A percentile compares a stretch with the other conserved stretches of the same genome.
Evolutionary conservation across 208 protist species (phyloP).

Genomic region (Zelonia costaricensis): DNA sequence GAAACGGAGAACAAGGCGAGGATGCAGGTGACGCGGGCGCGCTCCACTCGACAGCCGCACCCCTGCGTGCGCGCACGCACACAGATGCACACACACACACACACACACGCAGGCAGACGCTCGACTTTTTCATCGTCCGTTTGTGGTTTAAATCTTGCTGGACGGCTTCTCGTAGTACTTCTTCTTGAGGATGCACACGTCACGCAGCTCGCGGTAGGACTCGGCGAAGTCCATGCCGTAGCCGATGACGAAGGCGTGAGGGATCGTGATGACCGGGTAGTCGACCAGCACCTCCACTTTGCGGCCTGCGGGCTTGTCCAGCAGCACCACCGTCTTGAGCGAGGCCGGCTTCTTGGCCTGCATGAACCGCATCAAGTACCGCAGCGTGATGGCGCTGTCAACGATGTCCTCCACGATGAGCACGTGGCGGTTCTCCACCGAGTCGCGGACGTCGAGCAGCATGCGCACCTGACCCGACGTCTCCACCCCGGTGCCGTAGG

Average conservation of each 20-base stretch:
- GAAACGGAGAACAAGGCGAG: no score
- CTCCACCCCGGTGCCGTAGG: constrained; percentile 46
- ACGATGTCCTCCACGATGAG: constrained; percentile 93
- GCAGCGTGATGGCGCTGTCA: constrained; percentile 83
- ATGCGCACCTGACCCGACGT: constrained; percentile 86
- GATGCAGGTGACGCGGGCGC: no score
- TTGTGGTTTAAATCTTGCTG: constrained; percentile 52
- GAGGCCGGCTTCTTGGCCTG: constrained; percentile 60
- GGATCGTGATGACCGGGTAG: constrained; percentile 72
- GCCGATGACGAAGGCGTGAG: constrained; percentile 83
- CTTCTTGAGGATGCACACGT: constrained; percentile 70
- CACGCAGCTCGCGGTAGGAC: constrained; percentile 77
- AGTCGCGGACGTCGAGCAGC: constrained; percentile 78
- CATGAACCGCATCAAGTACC: constrained; percentile 68
- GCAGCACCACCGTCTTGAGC: constrained; percentile 79
- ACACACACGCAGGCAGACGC: neutral
- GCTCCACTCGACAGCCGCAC: no score
- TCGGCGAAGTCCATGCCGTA: constrained; percentile 93
- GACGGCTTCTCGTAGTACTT: constrained; percentile 54
- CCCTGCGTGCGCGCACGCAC: no score
- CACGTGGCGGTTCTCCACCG: constrained; percentile 74
- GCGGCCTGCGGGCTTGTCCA: constrained; percentile 81
- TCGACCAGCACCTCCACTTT: constrained; percentile 54
- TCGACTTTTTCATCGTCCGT: constrained; percentile 29
- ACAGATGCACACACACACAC: neutral